Evolutionary conservation across 2,329 filamentous ascomycete genomes (phyloP).

Genomic region (Xylaria hypoxylon): DNA sequence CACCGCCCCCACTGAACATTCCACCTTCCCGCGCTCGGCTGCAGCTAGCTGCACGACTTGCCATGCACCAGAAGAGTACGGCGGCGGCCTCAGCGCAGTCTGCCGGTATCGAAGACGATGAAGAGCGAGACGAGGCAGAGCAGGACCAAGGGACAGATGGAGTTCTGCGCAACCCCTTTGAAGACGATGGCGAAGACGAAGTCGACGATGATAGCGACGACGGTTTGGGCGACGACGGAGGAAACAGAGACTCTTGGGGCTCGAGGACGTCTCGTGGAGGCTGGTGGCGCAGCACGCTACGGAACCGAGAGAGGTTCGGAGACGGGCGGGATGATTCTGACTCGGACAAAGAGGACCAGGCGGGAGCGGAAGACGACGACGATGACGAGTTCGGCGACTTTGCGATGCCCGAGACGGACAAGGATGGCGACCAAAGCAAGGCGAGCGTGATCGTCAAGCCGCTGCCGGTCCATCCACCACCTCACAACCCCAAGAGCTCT

Average conservation of each 20-base stretch:
- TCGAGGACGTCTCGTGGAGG: constrained; percentile 53
- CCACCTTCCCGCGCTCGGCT: constrained; percentile 87
- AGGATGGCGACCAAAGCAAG: constrained; percentile 45
- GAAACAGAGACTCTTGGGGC: constrained; percentile 52
- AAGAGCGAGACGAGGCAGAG: constrained; percentile 52
- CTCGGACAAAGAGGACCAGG: constrained; percentile 54
- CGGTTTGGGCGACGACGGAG: constrained; percentile 53
- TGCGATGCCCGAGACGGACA: constrained; percentile 69
- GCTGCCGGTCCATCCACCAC: constrained; percentile 64
- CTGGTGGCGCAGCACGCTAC: constrained; percentile 63
- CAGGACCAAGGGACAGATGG: constrained; percentile 40
- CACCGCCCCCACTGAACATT: constrained; percentile 85
- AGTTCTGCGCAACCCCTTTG: constrained; percentile 51
- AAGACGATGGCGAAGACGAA: constrained; percentile 64
- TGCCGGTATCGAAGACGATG: constrained; percentile 56
- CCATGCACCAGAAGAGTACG: constrained; percentile 76
- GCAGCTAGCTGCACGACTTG: constrained; percentile 88
- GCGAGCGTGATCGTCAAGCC: constrained; percentile 63
- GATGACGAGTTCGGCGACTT: constrained; percentile 71
- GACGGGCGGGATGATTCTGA: constrained; percentile 59
- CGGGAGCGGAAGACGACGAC: constrained; percentile 42
- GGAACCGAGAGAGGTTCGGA: constrained; percentile 52
- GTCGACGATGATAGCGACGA: constrained; percentile 62
- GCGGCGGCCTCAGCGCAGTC: constrained; percentile 56
- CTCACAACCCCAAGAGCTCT: constrained; percentile 52